Percentiles rank a stretch among this genome's conserved stretches.
phyloP scores from a whole-genome alignment of 768 basidiomycete species.

The Trametes maxima region DNA sequence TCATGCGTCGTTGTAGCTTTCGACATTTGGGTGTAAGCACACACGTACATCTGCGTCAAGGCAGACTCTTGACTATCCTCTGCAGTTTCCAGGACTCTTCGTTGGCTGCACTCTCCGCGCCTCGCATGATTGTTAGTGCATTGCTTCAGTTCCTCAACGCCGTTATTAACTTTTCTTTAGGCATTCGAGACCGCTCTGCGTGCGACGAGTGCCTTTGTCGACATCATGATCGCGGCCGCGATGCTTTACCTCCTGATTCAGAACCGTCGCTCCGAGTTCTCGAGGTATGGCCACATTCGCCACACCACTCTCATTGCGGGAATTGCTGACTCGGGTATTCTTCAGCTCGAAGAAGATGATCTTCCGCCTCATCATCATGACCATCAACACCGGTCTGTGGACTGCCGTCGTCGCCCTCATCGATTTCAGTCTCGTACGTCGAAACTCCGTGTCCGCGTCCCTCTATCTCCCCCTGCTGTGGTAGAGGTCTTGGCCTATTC shows the following conservation, averaged over 20 bases:
- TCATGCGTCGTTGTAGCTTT: not conserved
- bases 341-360: conserved; percentile 2
- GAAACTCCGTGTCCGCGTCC: not conserved
- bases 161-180: not conserved
- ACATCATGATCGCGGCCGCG: not conserved
- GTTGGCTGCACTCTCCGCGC: not conserved
- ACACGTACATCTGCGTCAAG: too few relatives aligned
- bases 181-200: conserved; percentile 31
- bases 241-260: not conserved
- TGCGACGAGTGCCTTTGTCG: not conserved
- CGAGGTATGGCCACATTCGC: not conserved
- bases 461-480: not conserved
- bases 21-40: not conserved
- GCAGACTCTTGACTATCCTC: not conserved
- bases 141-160: too few relatives aligned
- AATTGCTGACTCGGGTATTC: too few relatives aligned
- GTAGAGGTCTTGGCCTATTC: too few relatives aligned
- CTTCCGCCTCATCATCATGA: conserved; percentile 20
- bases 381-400: conserved; percentile 33
- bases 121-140: not conserved
- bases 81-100: not conserved
- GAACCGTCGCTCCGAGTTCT: not conserved
- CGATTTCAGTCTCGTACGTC: conserved; percentile 21
- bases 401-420: conserved; percentile 28
- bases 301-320: not conserved